Base-by-base conservation (phyloP, 2,329 filamentous ascomycete genomes). In the Thielaviopsis populi region DNA sequence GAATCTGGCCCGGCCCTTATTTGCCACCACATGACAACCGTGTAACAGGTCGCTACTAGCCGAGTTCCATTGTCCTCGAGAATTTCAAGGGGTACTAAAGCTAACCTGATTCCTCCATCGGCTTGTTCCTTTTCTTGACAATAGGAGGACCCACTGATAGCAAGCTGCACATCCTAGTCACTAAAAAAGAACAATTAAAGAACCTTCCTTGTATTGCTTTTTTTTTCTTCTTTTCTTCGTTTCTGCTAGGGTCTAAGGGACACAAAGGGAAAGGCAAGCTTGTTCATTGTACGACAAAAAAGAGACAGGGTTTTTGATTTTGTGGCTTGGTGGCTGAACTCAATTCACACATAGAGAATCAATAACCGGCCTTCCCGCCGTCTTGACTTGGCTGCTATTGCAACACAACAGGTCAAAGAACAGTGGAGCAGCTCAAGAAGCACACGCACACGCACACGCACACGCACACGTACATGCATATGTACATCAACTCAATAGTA, bases 31-130 rank as follows among this genome's bases (percentile, higher is more conserved):
- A 37, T 56, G 11, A 24, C 24, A 30, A 56, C n/a, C 50, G 50
- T 56, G 50, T 56, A 37, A 37, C 50, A 56, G 50, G 50, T 56
- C 50, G 50, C 50, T 56, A 33, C 27, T 56, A 56, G 24, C 50
- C 50, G 50, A 56, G 19, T 22, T 33, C 15, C 15, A 56, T 56
- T 33, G 50, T 33, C 3, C 24, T 56, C 24, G 17, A 54, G 24
- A 33, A 56, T 56, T 37, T 56, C 50, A 56, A 56, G 50, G 50
- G 50, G 50, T 17, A 56, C 30, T 13, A 37, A 33, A 33, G 24
- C 17, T 8, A 56, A 56, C 50, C 17, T 56, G 50, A 22, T 33
- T 56, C 50, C 50, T 56, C 17, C 50, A 19, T 27, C 50, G 50
- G 50, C 50, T 54, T 54, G 15, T 54, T 56, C 50, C 50, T 8